Evolutionary conservation across 2,329 filamentous ascomycete genomes (phyloP).

Genomic region (Canariomyces notabilis): DNA sequence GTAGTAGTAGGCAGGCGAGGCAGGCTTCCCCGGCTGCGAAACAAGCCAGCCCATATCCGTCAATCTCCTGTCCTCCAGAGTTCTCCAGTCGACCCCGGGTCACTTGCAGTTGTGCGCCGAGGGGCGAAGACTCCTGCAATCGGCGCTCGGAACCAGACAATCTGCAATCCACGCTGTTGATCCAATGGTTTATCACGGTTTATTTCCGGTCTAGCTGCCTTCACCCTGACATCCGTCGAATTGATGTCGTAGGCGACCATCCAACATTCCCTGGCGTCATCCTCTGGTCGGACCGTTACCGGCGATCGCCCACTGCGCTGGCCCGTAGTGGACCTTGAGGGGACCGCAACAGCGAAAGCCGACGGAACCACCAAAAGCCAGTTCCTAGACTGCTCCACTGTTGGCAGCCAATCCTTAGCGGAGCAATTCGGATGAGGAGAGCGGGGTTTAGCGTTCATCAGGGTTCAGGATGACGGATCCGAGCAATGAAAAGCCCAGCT

Average conservation of each 20-base stretch:
- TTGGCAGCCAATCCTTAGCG: constrained; percentile 16
- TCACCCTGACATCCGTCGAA: too few species aligned
- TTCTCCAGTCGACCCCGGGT: too few species aligned
- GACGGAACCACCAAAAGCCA: constrained; percentile 4
- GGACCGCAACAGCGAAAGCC: constrained; percentile 1
- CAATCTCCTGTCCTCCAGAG: too few species aligned
- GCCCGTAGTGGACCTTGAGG: constrained; percentile 7
- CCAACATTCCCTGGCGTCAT: neutral
- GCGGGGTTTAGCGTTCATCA: constrained; percentile 17
- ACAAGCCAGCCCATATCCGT: too few species aligned
- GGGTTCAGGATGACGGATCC: constrained; percentile 14
- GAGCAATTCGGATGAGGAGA: constrained; percentile 12
- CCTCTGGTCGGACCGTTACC: constrained; percentile 23
- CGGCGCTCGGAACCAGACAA: too few species aligned
- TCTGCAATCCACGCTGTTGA: too few species aligned
- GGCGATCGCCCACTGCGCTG: constrained; percentile 6
- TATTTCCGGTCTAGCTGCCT: too few species aligned
- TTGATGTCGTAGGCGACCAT: neutral
- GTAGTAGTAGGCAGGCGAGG: too few species aligned
- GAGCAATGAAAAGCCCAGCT: constrained; percentile 9
- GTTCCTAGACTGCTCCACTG: constrained; percentile 18
- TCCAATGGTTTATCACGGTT: too few species aligned
- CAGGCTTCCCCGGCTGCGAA: too few species aligned
- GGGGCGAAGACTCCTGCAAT: too few species aligned
- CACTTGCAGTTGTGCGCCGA: too few species aligned